Percentiles rank a stretch among this genome's conserved stretches.
These are phyloP conservation scores for Aspergillus alliaceus DNA, from an alignment of 2,329 filamentous ascomycete genomes.

Conservation along the genomic window DNA sequence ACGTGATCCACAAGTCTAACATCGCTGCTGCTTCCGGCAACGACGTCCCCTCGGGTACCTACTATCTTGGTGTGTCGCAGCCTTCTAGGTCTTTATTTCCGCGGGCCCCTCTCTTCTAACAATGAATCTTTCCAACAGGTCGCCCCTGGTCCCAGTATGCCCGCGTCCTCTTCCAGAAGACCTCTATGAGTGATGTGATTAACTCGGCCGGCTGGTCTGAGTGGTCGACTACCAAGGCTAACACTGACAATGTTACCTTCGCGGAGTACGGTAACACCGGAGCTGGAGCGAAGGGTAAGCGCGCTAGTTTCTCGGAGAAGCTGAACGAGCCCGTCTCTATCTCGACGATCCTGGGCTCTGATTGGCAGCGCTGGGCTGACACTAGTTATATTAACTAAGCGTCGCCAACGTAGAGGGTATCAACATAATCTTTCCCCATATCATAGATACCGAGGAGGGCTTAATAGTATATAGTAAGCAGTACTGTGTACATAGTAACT, in stretches of 20 bases:
- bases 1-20: conserved; percentile 57
- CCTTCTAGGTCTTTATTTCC: background rate
- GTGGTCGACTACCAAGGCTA: conserved; percentile 54
- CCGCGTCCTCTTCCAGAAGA: conserved; percentile 9
- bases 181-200: conserved; percentile 45
- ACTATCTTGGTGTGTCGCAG: conserved; percentile 5
- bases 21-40: conserved; percentile 28
- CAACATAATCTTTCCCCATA: background rate
- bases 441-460: too few relatives aligned
- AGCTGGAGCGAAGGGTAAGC: conserved; percentile 53
- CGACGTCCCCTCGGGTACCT: conserved; percentile 6
- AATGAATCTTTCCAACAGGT: background rate
- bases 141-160: conserved; percentile 11
- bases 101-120: too few relatives aligned
- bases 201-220: conserved; percentile 59
- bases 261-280: conserved; percentile 63
- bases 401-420: background rate
- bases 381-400: conserved; percentile 34
- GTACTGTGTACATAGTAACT: background rate
- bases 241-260: conserved; percentile 55
- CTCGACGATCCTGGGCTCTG: conserved; percentile 46
- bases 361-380: conserved; percentile 47
- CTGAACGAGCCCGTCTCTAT: conserved; percentile 45
- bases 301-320: conserved; percentile 52
- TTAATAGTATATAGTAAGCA: background rate